Evolutionary conservation across 345 rosid species (phyloP), one percentile per base, ranked within the genome.

Genomic region (Eucalyptus caleyi): DNA sequence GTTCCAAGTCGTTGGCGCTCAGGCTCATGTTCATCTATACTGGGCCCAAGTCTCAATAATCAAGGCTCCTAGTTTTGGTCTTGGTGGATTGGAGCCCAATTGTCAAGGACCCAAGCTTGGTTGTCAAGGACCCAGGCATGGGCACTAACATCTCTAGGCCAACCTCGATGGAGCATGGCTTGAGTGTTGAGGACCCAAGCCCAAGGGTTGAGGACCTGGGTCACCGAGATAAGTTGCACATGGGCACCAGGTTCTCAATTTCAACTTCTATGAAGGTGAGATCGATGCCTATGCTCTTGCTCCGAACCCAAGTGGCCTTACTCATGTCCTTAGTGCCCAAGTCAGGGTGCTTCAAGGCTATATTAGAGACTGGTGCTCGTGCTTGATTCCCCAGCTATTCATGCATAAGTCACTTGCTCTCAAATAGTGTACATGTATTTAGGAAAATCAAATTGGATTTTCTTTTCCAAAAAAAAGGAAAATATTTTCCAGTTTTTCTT

Each of bases 1-100:
- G 1, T 30, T 30, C n/a, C 7, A 27, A 27, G 32, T 4, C 32
- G 0, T 30, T 60, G n/a, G n/a, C 1, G 0, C 32, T 30, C 0
- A 2, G 1, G n/a, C 32, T 26, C 16, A 27, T 5, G 32, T 27
- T 27, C 67, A 27, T 60, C 5, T 30, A 60, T 60, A 7, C 2
- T 12, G 1, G 16, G 32, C 67, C n/a, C n/a, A 27, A 13, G 16
- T 12, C n/a, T 27, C 32, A 30, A 27, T 6, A 27, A 60, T 30
- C n/a, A 12, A 3, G 16, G 32, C 8, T 60, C 67, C 67, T 0
- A 27, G 0, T 12, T 30, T 5, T 5, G 15, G n/a, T 6, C 67
- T 60, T 56, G 62, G 27, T 21, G 27, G 27, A 56, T 24, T 10
- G 1, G 27, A 56, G 62, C 30, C 30, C 67, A 5, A 60, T 27